These are phyloP conservation scores for Sphaerulina populicola DNA, from an alignment of 2,329 filamentous ascomycete genomes.

Conservation along the genomic window DNA sequence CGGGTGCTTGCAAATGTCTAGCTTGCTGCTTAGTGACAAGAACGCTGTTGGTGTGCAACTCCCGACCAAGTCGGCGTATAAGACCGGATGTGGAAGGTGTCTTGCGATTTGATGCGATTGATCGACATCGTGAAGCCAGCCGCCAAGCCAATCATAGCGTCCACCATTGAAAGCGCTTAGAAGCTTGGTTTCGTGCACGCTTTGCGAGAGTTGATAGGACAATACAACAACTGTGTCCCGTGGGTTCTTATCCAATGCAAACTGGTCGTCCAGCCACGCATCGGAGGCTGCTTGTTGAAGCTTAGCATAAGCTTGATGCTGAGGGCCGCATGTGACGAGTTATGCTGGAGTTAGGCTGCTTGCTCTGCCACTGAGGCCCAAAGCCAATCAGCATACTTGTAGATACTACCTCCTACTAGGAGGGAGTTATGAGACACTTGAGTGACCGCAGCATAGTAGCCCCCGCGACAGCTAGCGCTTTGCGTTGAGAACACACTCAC, in stretches of 20 bases:
- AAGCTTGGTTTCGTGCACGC: not conserved
- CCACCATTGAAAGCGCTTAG: not conserved
- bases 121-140: constrained; percentile 1
- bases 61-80: not conserved
- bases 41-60: not conserved
- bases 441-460: too few species aligned
- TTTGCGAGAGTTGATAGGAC: not conserved
- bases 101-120: not conserved
- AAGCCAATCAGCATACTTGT: too few species aligned
- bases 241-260: not conserved
- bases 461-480: too few species aligned
- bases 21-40: not conserved
- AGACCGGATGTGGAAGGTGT: not conserved
- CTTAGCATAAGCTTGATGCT: not conserved
- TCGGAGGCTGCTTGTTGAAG: not conserved
- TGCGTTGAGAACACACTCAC: too few species aligned
- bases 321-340: not conserved
- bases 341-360: too few species aligned
- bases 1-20: not conserved
- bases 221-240: not conserved
- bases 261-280: not conserved
- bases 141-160: not conserved
- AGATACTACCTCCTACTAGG: too few species aligned
- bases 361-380: too few species aligned
- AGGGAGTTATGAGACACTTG: too few species aligned